These are phyloP conservation scores for Diaporthe vaccinii DNA, from an alignment of 2,329 filamentous ascomycete species.

Conservation along the genomic window DNA sequence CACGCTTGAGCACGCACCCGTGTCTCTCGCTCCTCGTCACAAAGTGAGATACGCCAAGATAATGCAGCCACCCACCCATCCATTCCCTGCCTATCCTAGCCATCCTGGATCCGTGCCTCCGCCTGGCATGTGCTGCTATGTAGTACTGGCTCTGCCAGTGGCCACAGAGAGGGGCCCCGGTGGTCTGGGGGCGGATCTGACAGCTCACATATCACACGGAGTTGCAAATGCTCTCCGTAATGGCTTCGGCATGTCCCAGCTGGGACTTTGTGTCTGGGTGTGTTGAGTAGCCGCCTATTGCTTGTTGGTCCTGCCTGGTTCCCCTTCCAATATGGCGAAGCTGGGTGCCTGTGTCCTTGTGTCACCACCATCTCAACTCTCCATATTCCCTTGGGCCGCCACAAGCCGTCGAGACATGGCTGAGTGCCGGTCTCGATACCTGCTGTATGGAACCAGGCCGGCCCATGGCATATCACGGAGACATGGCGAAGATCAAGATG, in stretches of 20 bases:
- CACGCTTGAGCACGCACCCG: constrained; percentile 23
- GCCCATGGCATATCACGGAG: neutral
- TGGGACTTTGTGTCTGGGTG: neutral
- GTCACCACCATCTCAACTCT: constrained; percentile 1
- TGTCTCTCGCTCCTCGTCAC: constrained; percentile 30
- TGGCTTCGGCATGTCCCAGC: constrained; percentile 8
- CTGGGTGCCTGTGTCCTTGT: neutral
- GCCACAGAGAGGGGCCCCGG: neutral
- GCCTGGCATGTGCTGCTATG: constrained; percentile 24
- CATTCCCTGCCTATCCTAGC: constrained; percentile 1
- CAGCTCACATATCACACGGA: constrained; percentile 23
- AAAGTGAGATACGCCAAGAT: constrained; percentile 30
- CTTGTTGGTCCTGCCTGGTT: constrained; percentile 1
- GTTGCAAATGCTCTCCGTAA: constrained; percentile 6
- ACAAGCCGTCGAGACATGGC: constrained; percentile 19
- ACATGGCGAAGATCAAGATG: neutral
- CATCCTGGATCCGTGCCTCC: constrained; percentile 11
- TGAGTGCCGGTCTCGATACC: neutral
- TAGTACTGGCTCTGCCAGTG: neutral
- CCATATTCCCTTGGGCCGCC: constrained; percentile 26
- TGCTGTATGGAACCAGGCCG: neutral
- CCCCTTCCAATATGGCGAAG: neutral
- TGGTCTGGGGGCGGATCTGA: constrained; percentile 22
- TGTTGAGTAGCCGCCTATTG: constrained; percentile 3
- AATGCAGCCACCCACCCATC: constrained; percentile 28